These are phyloP conservation scores for Aureobasidium uvarum DNA, from an alignment of 2,329 filamentous ascomycete genomes.

Conservation along the genomic window DNA sequence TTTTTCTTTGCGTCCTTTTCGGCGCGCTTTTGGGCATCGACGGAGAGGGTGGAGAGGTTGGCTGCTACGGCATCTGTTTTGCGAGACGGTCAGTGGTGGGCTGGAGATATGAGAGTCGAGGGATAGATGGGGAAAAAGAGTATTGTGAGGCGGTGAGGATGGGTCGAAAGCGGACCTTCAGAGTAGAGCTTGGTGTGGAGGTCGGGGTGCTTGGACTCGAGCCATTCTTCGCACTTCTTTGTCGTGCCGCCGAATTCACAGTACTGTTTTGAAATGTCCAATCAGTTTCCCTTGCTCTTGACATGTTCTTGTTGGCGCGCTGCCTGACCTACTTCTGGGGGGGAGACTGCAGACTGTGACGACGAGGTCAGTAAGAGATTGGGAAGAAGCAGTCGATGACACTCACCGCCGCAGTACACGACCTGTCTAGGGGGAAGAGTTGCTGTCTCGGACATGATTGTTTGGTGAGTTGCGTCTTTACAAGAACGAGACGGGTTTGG, in stretches of 20 bases:
- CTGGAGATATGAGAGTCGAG: not conserved
- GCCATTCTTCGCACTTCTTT: slow-evolving; percentile 97
- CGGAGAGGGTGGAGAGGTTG: slow-evolving; percentile 78
- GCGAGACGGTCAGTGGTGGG: not conserved
- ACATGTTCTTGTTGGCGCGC: slow-evolving; percentile 28
- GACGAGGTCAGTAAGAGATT: slow-evolving; percentile 31
- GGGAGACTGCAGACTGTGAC: slow-evolving; percentile 61
- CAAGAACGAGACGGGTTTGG: not conserved
- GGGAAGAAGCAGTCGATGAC: not conserved
- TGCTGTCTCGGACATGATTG: slow-evolving; percentile 37
- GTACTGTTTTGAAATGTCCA: slow-evolving; percentile 59
- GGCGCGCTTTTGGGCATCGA: slow-evolving; percentile 90
- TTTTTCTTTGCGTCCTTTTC: slow-evolving; percentile 98
- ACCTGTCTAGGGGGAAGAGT: slow-evolving; percentile 51
- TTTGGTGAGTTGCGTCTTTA: not conserved
- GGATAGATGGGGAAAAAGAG: not conserved
- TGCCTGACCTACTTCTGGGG: slow-evolving; percentile 60
- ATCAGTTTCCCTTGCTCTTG: slow-evolving; percentile 24
- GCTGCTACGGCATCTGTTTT: slow-evolving; percentile 65
- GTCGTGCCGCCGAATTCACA: slow-evolving; percentile 97
- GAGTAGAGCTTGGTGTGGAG: slow-evolving; percentile 84
- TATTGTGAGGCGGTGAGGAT: slow-evolving; percentile 32
- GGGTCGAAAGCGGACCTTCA: slow-evolving; percentile 56
- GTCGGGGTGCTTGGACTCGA: slow-evolving; percentile 68
- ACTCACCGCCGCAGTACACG: slow-evolving; percentile 61